phyloP scores from a whole-genome alignment of 371 early-diverging fungal species.

The Catenaria anguillulae region DNA sequence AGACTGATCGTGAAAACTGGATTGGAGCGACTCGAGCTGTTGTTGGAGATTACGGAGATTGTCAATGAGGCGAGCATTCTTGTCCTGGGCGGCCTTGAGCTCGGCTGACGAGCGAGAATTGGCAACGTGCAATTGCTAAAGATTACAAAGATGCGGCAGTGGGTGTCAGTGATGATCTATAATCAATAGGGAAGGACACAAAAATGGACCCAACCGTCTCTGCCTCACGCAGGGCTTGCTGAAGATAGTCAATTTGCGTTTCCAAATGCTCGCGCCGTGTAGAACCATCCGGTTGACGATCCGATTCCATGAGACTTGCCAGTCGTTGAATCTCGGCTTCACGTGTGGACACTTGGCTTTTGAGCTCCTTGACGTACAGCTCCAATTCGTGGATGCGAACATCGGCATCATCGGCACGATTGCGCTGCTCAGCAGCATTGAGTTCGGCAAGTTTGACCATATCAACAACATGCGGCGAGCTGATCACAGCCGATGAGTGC shows the following conservation, averaged over 20 bases:
- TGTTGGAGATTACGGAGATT: neutral
- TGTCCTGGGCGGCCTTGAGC: no score
- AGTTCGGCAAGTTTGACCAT: constrained; percentile 4
- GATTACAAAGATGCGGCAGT: no score
- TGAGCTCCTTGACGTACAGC: neutral
- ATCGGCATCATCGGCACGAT: neutral
- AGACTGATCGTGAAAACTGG: neutral
- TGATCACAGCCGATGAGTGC: neutral
- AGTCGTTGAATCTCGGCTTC: constrained; percentile 1
- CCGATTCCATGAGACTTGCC: neutral
- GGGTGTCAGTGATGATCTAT: no score
- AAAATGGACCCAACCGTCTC: no score
- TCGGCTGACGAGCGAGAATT: no score
- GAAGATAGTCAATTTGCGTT: neutral
- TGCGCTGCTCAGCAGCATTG: neutral
- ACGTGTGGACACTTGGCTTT: neutral
- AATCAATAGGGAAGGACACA: no score
- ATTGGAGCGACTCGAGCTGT: neutral
- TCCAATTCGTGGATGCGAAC: neutral
- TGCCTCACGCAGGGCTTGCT: neutral
- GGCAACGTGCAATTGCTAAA: no score
- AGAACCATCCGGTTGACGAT: neutral
- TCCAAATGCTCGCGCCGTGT: neutral
- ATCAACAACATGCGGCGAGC: neutral
- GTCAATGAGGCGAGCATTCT: neutral